These are phyloP conservation scores for Rhododendron ovatum DNA, from an alignment of 148 eudicot species.

Conservation along the genomic window DNA sequence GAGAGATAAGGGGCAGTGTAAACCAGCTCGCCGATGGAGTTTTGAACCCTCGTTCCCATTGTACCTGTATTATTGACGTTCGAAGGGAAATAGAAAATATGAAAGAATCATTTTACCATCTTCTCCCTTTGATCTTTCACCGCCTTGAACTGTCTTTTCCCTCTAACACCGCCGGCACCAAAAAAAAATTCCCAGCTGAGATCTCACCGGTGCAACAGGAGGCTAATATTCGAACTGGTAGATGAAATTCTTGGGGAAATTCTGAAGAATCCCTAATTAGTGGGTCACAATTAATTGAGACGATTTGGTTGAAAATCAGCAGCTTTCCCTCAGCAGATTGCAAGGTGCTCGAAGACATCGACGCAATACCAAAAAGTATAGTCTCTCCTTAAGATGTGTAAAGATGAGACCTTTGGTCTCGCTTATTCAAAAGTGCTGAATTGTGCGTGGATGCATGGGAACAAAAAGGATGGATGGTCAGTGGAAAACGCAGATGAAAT, in stretches of 20 bases:
- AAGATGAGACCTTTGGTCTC: neutral
- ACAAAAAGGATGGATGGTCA: neutral
- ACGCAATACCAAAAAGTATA: conserved; percentile 9
- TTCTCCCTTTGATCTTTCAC: neutral
- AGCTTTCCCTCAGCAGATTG: conserved; percentile 41
- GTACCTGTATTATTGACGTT: no score
- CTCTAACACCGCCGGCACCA: neutral
- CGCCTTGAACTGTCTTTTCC: conserved; percentile 37
- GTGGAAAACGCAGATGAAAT: neutral
- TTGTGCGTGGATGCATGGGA: neutral
- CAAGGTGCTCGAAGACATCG: conserved; percentile 66
- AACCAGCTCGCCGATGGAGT: no score
- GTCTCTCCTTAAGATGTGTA: no score
- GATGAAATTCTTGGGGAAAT: conserved; percentile 54
- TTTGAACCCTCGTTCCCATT: no score
- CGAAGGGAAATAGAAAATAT: no score
- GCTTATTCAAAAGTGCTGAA: neutral
- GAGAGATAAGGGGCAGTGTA: no score
- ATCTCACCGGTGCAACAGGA: conserved; percentile 31
- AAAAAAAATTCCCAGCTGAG: no score
- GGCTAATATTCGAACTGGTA: conserved; percentile 51
- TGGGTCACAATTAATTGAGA: conserved; percentile 40
- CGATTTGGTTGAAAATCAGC: conserved; percentile 32
- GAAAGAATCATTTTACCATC: no score
- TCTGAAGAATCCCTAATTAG: conserved; percentile 23